A percentile compares a stretch with the other conserved stretches of the same genome.
Evolutionary conservation across 1,139 yeast genomes (phyloP).

Genomic region (Blastobotrys proliferans): DNA sequence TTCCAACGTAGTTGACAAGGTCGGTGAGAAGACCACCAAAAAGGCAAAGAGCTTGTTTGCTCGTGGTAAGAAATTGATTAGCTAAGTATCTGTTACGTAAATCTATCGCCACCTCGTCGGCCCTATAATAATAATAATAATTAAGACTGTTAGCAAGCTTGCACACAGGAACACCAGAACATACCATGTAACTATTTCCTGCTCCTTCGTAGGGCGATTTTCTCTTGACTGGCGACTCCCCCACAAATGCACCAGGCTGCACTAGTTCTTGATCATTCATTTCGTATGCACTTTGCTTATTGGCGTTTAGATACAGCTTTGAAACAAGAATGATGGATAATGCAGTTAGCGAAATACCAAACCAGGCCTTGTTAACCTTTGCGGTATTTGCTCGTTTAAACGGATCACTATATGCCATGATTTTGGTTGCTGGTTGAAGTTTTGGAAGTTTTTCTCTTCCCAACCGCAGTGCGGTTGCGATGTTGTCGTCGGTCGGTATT

Average conservation of each 20-base stretch:
- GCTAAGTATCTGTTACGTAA: slow-evolving; percentile 14
- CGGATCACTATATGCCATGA: slow-evolving; percentile 12
- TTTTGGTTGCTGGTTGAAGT: neutral
- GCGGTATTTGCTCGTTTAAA: slow-evolving; percentile 13
- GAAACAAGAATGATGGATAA: slow-evolving; percentile 20
- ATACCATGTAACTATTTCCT: slow-evolving; percentile 34
- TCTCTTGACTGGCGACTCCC: slow-evolving; percentile 31
- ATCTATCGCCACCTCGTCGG: slow-evolving; percentile 25
- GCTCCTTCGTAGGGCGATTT: slow-evolving; percentile 38
- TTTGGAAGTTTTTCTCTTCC: neutral
- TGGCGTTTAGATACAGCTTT: slow-evolving; percentile 19
- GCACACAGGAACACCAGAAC: no score
- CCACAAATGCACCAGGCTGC: slow-evolving; percentile 37
- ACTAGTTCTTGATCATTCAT: slow-evolving; percentile 22
- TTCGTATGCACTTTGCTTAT: slow-evolving; percentile 15
- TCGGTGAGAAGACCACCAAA: slow-evolving; percentile 34
- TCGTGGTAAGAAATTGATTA: slow-evolving; percentile 31
- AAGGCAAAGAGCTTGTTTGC: slow-evolving; percentile 37
- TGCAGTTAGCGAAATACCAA: slow-evolving; percentile 27
- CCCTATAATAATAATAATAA: slow-evolving; percentile 17
- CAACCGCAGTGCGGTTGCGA: neutral
- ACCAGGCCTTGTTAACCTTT: slow-evolving; percentile 32
- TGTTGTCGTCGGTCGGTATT: neutral
- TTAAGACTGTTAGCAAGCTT: no score
- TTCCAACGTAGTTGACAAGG: slow-evolving; percentile 26